A percentile compares a stretch with the other conserved stretches of the same genome.
Evolutionary conservation across 306 rosid genomes (phyloP).

Genomic region (Vicia villosa): DNA sequence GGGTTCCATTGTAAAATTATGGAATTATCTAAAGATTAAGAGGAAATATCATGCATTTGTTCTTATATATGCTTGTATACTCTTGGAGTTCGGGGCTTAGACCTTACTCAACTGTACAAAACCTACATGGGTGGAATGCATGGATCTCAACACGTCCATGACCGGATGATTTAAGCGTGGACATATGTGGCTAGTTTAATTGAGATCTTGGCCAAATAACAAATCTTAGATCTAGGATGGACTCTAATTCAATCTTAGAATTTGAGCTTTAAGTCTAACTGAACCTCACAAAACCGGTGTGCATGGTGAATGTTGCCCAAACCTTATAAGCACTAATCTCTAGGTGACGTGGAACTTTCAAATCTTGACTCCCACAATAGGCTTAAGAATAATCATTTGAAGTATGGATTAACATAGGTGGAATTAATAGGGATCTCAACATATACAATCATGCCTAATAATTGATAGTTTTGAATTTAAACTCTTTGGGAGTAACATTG

Average conservation of each 20-base stretch:
- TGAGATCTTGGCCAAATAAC: not conserved
- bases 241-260: not conserved
- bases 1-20: not conserved
- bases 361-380: not conserved
- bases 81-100: not conserved
- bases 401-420: not conserved
- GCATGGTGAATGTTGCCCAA: not conserved
- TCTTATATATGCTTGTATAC: not conserved
- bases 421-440: not conserved
- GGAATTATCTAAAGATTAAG: not conserved
- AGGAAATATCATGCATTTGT: not conserved
- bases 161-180: not conserved
- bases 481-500: not conserved
- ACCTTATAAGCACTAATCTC: not conserved
- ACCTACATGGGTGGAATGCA: not conserved
- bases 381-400: not conserved
- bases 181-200: not conserved
- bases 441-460: not conserved
- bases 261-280: not conserved
- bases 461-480: not conserved
- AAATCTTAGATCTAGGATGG: not conserved
- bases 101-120: not conserved
- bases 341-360: not conserved
- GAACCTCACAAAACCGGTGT: not conserved
- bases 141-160: not conserved